Evolutionary conservation across 2,329 filamentous ascomycete species (phyloP).

Genomic region (Pseudogymnoascus sp.): DNA sequence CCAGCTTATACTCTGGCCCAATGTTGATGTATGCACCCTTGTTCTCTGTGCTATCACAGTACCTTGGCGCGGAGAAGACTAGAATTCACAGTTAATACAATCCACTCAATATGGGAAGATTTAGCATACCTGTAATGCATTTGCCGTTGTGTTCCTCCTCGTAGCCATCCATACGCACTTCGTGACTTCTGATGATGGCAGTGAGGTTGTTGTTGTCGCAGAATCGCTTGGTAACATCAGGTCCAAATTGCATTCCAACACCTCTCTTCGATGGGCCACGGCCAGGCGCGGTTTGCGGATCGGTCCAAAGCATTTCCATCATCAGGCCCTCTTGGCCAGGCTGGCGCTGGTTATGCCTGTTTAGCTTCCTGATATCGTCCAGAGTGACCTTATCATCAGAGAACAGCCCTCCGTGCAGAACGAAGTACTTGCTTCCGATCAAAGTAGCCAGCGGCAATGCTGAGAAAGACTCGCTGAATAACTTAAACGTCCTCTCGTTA

Average conservation of each 20-base stretch:
- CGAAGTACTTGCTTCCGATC: constrained; percentile 83
- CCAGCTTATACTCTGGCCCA: constrained; percentile 80
- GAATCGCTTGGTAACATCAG: constrained; percentile 92
- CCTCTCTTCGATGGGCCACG: constrained; percentile 93
- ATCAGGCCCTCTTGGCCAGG: constrained; percentile 90
- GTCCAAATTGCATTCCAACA: constrained; percentile 93
- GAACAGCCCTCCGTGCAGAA: constrained; percentile 91
- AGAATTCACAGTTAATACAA: constrained; percentile 26
- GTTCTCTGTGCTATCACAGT: constrained; percentile 97
- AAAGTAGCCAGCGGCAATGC: constrained; percentile 86
- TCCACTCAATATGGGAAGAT: background rate
- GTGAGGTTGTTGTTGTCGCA: constrained; percentile 93
- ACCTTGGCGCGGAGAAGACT: constrained; percentile 96
- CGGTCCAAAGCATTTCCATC: constrained; percentile 99
- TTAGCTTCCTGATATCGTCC: constrained; percentile 87
- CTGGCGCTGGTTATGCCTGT: constrained; percentile 84
- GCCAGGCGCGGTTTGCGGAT: constrained; percentile 79
- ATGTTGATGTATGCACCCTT: constrained; percentile 98
- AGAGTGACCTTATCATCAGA: constrained; percentile 88
- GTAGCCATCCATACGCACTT: constrained; percentile 98
- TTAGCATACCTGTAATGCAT: constrained; percentile 72
- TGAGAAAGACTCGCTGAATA: constrained; percentile 97
- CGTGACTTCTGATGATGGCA: constrained; percentile 93
- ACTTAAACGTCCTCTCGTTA: constrained; percentile 82
- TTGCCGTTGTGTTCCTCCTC: constrained; percentile 93